Conservation (phyloP, 2,329 filamentous ascomycete species). For the Cladosporium sp. region DNA sequence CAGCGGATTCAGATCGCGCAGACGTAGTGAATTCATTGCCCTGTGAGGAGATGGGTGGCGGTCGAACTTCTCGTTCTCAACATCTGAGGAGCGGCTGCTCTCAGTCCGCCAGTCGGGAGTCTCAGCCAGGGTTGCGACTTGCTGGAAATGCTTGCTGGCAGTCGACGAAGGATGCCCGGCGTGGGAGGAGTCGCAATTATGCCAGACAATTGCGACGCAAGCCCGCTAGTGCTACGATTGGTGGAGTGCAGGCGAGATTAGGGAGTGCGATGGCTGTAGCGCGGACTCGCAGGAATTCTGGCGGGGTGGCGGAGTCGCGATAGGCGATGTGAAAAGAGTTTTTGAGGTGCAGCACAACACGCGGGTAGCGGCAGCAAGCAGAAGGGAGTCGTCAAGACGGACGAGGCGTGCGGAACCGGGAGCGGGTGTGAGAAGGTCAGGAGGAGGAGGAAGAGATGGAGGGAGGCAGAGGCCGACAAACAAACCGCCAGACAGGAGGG, state of each 20-base stretch:
- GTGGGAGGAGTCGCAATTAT: no score
- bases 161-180: no score
- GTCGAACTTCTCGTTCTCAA: conserved; percentile 15
- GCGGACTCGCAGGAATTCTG: not conserved
- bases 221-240: not conserved
- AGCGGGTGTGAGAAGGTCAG: no score
- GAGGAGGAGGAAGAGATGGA: not conserved
- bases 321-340: not conserved
- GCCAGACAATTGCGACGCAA: no score
- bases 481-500: not conserved
- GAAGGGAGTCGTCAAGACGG: not conserved
- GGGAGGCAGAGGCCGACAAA: not conserved
- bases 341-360: not conserved
- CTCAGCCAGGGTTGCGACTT: conserved; percentile 17
- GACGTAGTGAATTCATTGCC: conserved; percentile 25
- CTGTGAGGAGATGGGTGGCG: conserved; percentile 12
- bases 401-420: not conserved
- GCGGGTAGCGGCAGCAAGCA: not conserved
- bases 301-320: not conserved
- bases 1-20: conserved; percentile 42
- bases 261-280: conserved; percentile 2
- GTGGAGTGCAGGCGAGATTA: not conserved
- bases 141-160: no score
- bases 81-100: conserved; percentile 16
- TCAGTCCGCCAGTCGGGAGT: conserved; percentile 12